A percentile compares a stretch with the other conserved stretches of the same genome.
Conservation (phyloP, 768 basidiomycete genomes). For the Coprinopsis marcescibilis region DNA sequence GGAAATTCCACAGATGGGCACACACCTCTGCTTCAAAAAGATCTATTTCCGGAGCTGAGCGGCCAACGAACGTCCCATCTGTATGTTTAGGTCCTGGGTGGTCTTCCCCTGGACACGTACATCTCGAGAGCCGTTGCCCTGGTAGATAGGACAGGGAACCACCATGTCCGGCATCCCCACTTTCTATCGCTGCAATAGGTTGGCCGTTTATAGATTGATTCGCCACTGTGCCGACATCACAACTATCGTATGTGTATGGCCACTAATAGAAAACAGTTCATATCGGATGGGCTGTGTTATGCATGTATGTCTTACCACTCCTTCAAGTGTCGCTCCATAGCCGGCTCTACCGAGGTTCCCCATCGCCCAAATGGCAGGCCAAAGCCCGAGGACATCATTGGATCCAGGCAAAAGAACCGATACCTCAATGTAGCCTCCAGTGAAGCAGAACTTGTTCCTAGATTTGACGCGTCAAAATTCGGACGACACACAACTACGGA, state of each 20-base stretch:
- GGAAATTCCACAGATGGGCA: not conserved
- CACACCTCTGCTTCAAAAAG: conserved; percentile 75
- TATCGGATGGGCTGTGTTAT: not conserved
- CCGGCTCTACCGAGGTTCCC: conserved; percentile 71
- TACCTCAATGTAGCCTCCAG: conserved; percentile 70
- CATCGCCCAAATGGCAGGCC: conserved; percentile 83
- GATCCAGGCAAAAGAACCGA: conserved; percentile 61
- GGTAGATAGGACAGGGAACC: conserved; percentile 65
- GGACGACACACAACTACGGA: not conserved
- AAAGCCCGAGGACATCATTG: conserved; percentile 58
- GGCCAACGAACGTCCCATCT: conserved; percentile 74
- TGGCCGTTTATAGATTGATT: conserved; percentile 75
- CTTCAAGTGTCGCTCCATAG: conserved; percentile 80
- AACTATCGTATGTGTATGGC: conserved; percentile 79
- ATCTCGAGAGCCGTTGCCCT: conserved; percentile 79
- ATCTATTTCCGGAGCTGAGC: conserved; percentile 87
- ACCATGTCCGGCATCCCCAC: conserved; percentile 46
- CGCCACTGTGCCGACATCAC: conserved; percentile 77
- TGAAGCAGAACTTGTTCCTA: conserved; percentile 90
- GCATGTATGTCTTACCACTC: conserved; percentile 44
- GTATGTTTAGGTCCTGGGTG: conserved; percentile 78
- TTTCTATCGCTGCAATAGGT: conserved; percentile 55
- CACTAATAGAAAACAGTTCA: conserved; percentile 37
- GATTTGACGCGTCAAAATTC: conserved; percentile 23
- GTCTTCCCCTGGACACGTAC: conserved; percentile 76